These are phyloP conservation scores for Stellera chamaejasme DNA, from an alignment of 345 rosid genomes.

Conservation along the genomic window DNA sequence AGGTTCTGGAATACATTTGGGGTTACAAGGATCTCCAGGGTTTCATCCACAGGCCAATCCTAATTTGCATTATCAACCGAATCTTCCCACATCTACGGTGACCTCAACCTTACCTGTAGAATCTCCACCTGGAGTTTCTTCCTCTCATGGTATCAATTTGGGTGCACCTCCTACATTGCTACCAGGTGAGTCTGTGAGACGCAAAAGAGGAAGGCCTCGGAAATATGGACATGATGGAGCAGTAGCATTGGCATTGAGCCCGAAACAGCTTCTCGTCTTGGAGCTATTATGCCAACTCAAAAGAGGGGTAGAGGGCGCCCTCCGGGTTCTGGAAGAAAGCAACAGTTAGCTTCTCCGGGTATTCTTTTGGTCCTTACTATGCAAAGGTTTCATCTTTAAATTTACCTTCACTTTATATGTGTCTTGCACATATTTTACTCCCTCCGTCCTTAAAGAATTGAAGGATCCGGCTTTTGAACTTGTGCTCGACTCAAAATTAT, in stretches of 20 bases:
- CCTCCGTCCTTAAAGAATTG: too few species aligned
- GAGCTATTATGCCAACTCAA: slow-evolving; percentile 45
- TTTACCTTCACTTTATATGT: too few species aligned
- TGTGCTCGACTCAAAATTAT: too few species aligned
- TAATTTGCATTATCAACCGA: slow-evolving; percentile 54
- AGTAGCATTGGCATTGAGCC: slow-evolving; percentile 74
- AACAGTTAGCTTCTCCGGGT: slow-evolving; percentile 62
- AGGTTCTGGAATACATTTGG: slow-evolving; percentile 49
- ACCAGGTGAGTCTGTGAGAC: slow-evolving; percentile 47
- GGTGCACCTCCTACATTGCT: slow-evolving; percentile 35
- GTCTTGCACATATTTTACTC: too few species aligned
- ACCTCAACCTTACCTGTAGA: slow-evolving; percentile 46
- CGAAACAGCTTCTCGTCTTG: slow-evolving; percentile 54
- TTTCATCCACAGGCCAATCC: slow-evolving; percentile 40
- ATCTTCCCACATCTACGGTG: slow-evolving; percentile 18
- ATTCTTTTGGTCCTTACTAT: not conserved
- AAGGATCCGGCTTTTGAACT: too few species aligned
- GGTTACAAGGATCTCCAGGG: slow-evolving; percentile 56
- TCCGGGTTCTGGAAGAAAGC: slow-evolving; percentile 73
- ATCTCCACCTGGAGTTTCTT: slow-evolving; percentile 26
- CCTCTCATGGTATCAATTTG: slow-evolving; percentile 53
- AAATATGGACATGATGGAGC: slow-evolving; percentile 79
- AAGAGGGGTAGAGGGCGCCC: slow-evolving; percentile 85
- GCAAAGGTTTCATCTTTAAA: too few species aligned
- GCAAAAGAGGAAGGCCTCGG: slow-evolving; percentile 89